Base-by-base conservation (phyloP, 148 eudicot genomes). In the Cornus controversa region DNA sequence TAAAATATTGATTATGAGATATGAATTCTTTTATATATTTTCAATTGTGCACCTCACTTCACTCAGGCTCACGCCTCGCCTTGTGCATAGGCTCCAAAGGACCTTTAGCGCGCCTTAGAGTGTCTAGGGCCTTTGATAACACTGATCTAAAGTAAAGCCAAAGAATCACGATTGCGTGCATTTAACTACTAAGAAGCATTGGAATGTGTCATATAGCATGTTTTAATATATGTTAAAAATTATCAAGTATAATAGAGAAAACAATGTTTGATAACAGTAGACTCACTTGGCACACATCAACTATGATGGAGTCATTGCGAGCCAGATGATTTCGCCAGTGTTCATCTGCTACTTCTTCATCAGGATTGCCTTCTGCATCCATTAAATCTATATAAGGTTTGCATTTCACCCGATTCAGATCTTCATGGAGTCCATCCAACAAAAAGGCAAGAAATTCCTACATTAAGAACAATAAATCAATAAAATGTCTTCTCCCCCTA, bases 341-440 rank as follows among this genome's bases (percentile, higher is more conserved):
- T 75, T 91, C 97, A 74, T 92, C 92, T 10, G 98, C 98, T 69
- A 89, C 87, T 84, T 73, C 84, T 13, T 86, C 88, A 83, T 90
- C 91, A 6, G 85, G 87, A 73, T 82, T 81, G 53, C 84, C 87
- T 78, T 87, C 92, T 71, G 82, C 84, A 78, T 94, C 93, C 69
- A 70, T 83, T 79, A 78, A 77, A 72, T 91, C 89, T 54, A 87
- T 70, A 74, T 90, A 91, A 77, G 96, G 96, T 75, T 91, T 90
- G 57, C 67, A 68, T 83, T 87, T 94, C 72, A 91, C 96, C 72
- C 96, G 94, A 83, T 94, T 94, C 75, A 94, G 87, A 82, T 92
- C 98, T 89, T 94, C 96, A 81, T 90, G 97, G 53, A 94, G 96
- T 28, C 94, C 94, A 87, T 94, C 94, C 91, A 94, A 85, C 66